Percentiles rank a stretch among this genome's conserved stretches.
These are phyloP conservation scores for Ephemerocybe angulata DNA, from an alignment of 768 basidiomycete species.

Conservation along the genomic window DNA sequence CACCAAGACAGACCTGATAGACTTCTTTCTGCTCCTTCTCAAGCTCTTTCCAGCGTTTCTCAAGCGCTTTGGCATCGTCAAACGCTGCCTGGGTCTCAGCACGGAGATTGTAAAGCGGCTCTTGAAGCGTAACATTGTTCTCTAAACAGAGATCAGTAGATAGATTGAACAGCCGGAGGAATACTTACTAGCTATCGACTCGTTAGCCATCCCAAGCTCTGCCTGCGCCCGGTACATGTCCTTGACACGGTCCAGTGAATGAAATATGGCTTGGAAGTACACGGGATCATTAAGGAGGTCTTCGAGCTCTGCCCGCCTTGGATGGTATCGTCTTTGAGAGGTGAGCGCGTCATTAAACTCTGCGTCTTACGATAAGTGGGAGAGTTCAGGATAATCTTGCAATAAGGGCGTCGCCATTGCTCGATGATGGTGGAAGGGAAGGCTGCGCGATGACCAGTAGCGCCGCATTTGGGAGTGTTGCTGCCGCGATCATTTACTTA, in stretches of 20 bases:
- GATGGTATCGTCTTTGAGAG: background rate
- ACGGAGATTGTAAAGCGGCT: constrained; percentile 69
- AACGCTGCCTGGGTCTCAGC: constrained; percentile 85
- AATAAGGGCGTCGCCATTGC: constrained; percentile 45
- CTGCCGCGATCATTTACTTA: constrained; percentile 11
- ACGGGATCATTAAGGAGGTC: constrained; percentile 76
- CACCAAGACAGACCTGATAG: constrained; percentile 63
- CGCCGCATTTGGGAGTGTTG: background rate
- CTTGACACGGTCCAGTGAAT: constrained; percentile 72
- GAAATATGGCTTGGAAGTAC: constrained; percentile 87
- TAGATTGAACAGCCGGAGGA: constrained; percentile 8
- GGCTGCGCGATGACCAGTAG: too few relatives aligned
- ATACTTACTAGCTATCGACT: constrained; percentile 75
- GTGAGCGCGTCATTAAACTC: background rate
- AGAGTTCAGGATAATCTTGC: constrained; percentile 69
- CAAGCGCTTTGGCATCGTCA: constrained; percentile 78
- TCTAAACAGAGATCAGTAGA: constrained; percentile 38
- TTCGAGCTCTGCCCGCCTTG: constrained; percentile 85
- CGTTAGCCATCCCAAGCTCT: constrained; percentile 79
- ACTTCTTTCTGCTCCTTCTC: constrained; percentile 86
- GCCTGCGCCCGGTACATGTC: constrained; percentile 71
- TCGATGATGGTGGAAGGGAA: constrained; percentile 9
- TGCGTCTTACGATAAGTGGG: constrained; percentile 60
- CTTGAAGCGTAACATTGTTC: constrained; percentile 72
- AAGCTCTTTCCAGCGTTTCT: constrained; percentile 79